Conservation (phyloP, 768 basidiomycete genomes). For the Pleurotus eryngii region DNA sequence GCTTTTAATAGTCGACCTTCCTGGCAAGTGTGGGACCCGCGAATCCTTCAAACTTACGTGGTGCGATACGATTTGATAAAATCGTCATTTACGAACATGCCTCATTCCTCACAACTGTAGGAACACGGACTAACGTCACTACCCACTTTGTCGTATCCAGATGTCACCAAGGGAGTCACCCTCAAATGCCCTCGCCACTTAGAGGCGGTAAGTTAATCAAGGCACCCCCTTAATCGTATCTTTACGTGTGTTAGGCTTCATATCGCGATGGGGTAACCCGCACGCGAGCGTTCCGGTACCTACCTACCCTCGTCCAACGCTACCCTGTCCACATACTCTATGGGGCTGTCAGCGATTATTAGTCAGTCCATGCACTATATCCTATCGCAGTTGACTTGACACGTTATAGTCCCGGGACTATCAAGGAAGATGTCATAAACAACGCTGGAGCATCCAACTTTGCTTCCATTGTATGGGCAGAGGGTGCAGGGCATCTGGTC, state of each 20-base stretch:
- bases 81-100: too few relatives aligned
- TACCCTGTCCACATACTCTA: conserved; percentile 44
- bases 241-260: conserved; percentile 24
- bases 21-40: conserved; percentile 49
- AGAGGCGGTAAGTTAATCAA: conserved; percentile 35
- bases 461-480: conserved; percentile 33
- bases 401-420: conserved; percentile 23
- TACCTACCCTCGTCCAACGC: conserved; percentile 26
- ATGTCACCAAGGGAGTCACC: conserved; percentile 43
- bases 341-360: conserved; percentile 41
- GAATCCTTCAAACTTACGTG: conserved; percentile 40
- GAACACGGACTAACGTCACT: conserved; percentile 38
- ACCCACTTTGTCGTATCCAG: conserved; percentile 40
- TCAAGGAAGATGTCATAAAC: conserved; percentile 35
- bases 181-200: conserved; percentile 43
- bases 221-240: background rate
- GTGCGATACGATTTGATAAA: conserved; percentile 20
- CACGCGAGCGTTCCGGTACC: conserved; percentile 29
- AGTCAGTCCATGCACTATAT: conserved; percentile 23
- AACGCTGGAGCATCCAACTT: conserved; percentile 30
- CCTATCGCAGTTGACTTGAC: background rate
- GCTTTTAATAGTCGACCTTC: conserved; percentile 32
- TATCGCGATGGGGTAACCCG: conserved; percentile 36
- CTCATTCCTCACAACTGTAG: conserved; percentile 21
- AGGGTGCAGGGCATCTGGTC: conserved; percentile 41